Conservation (phyloP, 768 basidiomycete genomes). For the Trametes villosa region DNA sequence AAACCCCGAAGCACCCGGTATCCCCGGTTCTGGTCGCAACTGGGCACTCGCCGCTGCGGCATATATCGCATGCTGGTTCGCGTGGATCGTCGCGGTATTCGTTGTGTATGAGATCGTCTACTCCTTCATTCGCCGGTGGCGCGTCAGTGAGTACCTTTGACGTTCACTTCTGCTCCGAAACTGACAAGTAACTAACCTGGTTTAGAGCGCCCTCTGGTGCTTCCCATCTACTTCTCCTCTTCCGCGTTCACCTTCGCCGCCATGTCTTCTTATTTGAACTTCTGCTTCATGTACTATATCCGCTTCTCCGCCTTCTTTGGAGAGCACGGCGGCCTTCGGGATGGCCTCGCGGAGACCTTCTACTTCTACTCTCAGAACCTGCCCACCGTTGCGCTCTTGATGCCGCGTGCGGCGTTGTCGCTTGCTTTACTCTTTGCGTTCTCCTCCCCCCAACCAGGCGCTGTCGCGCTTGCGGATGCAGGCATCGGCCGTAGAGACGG, state of each 20-base stretch:
- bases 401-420: constrained; percentile 80
- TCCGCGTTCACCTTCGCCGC: constrained; percentile 75
- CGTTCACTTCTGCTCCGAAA: background rate
- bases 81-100: constrained; percentile 74
- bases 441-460: constrained; percentile 52
- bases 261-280: constrained; percentile 81
- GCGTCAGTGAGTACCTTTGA: constrained; percentile 64
- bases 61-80: constrained; percentile 80
- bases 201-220: constrained; percentile 79
- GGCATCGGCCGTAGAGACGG: constrained; percentile 60
- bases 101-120: constrained; percentile 79
- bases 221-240: constrained; percentile 83
- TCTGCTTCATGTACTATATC: constrained; percentile 83
- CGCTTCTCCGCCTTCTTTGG: constrained; percentile 67
- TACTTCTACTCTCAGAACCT: constrained; percentile 86
- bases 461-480: constrained; percentile 50
- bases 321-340: constrained; percentile 52
- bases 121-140: constrained; percentile 76
- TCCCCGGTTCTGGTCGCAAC: constrained; percentile 71
- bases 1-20: constrained; percentile 67
- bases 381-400: constrained; percentile 77
- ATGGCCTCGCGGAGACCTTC: constrained; percentile 80
- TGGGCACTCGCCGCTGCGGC: constrained; percentile 86
- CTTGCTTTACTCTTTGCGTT: constrained; percentile 75
- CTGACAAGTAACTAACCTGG: background rate